phyloP scores from a whole-genome alignment of 2,329 filamentous ascomycete species.

The Stachybotrys echinatus region DNA sequence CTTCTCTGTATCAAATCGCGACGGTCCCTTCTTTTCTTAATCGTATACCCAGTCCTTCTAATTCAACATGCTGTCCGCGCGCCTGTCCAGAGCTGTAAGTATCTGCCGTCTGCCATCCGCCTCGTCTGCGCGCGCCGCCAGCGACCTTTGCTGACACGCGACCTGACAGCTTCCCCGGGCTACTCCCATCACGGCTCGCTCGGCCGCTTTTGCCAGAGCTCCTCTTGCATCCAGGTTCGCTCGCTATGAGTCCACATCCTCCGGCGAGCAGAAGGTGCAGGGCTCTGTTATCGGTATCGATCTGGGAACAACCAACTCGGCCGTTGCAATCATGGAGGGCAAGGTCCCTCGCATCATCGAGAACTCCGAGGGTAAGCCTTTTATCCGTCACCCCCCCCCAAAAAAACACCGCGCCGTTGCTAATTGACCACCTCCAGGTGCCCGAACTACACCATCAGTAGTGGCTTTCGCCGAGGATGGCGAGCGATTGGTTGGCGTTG shows the following conservation, averaged over 20 bases:
- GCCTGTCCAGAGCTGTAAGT: conserved; percentile 72
- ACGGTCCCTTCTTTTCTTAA: conserved; percentile 20
- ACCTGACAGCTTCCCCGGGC: conserved; percentile 68
- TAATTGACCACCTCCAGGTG: conserved; percentile 23
- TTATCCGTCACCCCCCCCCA: background rate
- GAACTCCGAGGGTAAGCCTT: conserved; percentile 88
- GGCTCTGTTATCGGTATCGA: conserved; percentile 98
- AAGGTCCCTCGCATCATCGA: conserved; percentile 94
- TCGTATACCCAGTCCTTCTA: conserved; percentile 27
- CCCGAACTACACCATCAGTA: conserved; percentile 61
- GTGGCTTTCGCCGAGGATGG: conserved; percentile 94
- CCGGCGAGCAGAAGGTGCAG: conserved; percentile 65
- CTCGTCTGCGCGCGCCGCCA: background rate
- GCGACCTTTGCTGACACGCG: conserved; percentile 11
- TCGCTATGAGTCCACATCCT: conserved; percentile 65
- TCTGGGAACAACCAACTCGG: conserved; percentile 96
- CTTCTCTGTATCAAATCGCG: conserved; percentile 11
- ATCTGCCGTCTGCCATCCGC: conserved; percentile 4
- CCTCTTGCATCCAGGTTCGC: conserved; percentile 69
- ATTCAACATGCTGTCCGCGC: conserved; percentile 65
- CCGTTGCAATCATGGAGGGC: conserved; percentile 96
- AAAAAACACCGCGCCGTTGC: conserved; percentile 6
- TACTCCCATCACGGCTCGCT: conserved; percentile 61
- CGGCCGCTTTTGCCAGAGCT: conserved; percentile 61
- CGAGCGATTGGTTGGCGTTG: conserved; percentile 93